A percentile compares a stretch with the other conserved stretches of the same genome.
Conservation (phyloP, 176 grass and related monocot species). For the Luzula sylvatica region DNA sequence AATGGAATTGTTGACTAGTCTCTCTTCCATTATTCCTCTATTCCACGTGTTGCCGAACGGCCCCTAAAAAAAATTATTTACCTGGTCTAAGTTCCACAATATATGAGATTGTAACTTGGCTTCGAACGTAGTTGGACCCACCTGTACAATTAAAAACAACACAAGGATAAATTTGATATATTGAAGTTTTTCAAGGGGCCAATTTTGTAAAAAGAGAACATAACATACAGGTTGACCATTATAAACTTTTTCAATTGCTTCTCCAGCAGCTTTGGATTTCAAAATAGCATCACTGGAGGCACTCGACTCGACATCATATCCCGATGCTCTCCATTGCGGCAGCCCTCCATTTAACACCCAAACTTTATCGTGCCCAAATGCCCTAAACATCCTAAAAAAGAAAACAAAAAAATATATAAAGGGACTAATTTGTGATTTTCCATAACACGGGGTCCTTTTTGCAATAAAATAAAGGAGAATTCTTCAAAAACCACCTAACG, state of each 20-base stretch:
- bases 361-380: conserved; percentile 84
- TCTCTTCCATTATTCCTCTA: too few species aligned
- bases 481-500: too few species aligned
- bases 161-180: not conserved
- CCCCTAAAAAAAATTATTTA: conserved; percentile 1
- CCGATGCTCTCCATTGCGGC: conserved; percentile 73
- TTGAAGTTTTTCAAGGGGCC: too few species aligned
- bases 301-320: conserved; percentile 93
- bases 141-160: conserved; percentile 32
- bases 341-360: conserved; percentile 96
- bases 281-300: conserved; percentile 86
- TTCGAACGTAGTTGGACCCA: conserved; percentile 56
- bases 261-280: conserved; percentile 72
- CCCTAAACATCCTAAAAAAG: conserved; percentile 79
- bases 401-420: not conserved
- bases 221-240: conserved; percentile 55
- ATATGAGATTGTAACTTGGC: conserved; percentile 89
- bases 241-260: conserved; percentile 92
- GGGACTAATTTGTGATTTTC: too few species aligned
- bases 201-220: not conserved
- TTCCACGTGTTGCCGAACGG: too few species aligned
- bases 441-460: too few species aligned
- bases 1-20: too few species aligned
- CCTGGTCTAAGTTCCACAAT: conserved; percentile 81
- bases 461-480: too few species aligned